Evolutionary conservation across 78 protist species (phyloP).

Genomic region (Anaeramoeba flamelloides): DNA sequence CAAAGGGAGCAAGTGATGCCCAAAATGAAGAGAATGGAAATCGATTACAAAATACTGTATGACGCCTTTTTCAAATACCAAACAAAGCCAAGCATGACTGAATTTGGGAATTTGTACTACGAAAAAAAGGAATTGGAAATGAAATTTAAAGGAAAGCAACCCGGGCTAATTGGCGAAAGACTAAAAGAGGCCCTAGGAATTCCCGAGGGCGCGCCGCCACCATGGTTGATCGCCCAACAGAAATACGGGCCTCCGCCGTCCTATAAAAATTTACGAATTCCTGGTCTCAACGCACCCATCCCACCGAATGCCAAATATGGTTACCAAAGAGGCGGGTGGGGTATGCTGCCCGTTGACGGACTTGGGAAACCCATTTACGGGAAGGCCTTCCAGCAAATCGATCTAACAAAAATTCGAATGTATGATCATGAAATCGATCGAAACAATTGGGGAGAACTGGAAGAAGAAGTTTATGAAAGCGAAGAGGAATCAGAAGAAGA

Average conservation of each 20-base stretch:
- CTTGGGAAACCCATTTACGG: too few species aligned
- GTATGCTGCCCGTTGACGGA: slow-evolving; percentile 74
- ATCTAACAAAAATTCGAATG: too few species aligned
- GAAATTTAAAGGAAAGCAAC: too few species aligned
- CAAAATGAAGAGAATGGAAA: slow-evolving; percentile 63
- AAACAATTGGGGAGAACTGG: too few species aligned
- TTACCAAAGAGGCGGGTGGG: slow-evolving; percentile 77
- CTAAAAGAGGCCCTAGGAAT: too few species aligned
- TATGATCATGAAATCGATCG: too few species aligned
- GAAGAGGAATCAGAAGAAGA: too few species aligned
- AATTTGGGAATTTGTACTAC: too few species aligned
- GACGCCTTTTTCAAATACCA: slow-evolving; percentile 88
- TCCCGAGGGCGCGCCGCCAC: slow-evolving; percentile 81
- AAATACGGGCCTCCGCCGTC: slow-evolving; percentile 82
- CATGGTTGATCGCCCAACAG: slow-evolving; percentile 95
- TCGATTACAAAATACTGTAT: slow-evolving; percentile 77
- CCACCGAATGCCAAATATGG: slow-evolving; percentile 73
- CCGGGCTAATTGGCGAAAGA: too few species aligned
- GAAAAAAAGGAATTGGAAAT: slow-evolving; percentile 76
- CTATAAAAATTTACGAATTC: slow-evolving; percentile 74
- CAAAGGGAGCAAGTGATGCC: slow-evolving; percentile 36
- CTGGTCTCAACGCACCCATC: slow-evolving; percentile 93
- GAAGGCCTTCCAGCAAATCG: too few species aligned
- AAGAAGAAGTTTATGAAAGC: too few species aligned
- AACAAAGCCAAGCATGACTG: slow-evolving; percentile 57